These are phyloP conservation scores for Heterobasidion parviporum DNA, from an alignment of 1,284 basidiomycete genomes.

Conservation along the genomic window DNA sequence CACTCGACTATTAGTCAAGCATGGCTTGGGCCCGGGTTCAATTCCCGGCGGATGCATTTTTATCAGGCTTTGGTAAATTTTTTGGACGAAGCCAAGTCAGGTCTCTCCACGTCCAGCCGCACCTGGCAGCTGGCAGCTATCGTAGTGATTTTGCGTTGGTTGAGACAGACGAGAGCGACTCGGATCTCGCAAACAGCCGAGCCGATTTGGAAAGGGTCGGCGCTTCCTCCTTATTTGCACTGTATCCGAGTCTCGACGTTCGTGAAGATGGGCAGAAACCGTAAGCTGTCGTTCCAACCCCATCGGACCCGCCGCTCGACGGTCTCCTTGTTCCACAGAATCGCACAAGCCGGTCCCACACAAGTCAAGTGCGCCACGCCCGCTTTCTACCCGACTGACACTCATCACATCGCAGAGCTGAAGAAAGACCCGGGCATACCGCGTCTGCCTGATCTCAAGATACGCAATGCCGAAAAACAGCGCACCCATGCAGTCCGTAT, in stretches of 20 bases:
- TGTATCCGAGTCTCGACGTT: background rate
- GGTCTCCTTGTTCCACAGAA: constrained; percentile 20
- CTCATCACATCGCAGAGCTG: constrained; percentile 37
- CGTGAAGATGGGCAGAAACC: constrained; percentile 46
- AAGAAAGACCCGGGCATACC: constrained; percentile 83
- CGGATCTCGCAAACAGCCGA: too few relatives aligned
- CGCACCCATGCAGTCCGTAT: constrained; percentile 27
- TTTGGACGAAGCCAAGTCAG: background rate
- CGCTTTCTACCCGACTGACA: background rate
- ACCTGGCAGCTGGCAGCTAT: too few relatives aligned
- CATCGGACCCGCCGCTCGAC: background rate
- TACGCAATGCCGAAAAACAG: constrained; percentile 48
- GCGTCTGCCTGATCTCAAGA: constrained; percentile 62
- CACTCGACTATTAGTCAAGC: background rate
- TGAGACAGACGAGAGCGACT: too few relatives aligned
- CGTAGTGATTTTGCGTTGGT: too few relatives aligned
- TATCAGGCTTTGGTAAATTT: background rate
- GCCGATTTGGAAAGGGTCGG: too few relatives aligned
- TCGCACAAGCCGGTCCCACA: constrained; percentile 40
- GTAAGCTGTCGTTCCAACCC: constrained; percentile 25
- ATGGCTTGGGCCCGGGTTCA: constrained; percentile 50
- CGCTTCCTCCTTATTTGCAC: too few relatives aligned
- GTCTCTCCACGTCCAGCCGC: too few relatives aligned
- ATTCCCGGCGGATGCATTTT: constrained; percentile 39
- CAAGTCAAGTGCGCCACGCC: constrained; percentile 40